Conservation (phyloP, 805 yeast species). For the Candida oleophila region DNA sequence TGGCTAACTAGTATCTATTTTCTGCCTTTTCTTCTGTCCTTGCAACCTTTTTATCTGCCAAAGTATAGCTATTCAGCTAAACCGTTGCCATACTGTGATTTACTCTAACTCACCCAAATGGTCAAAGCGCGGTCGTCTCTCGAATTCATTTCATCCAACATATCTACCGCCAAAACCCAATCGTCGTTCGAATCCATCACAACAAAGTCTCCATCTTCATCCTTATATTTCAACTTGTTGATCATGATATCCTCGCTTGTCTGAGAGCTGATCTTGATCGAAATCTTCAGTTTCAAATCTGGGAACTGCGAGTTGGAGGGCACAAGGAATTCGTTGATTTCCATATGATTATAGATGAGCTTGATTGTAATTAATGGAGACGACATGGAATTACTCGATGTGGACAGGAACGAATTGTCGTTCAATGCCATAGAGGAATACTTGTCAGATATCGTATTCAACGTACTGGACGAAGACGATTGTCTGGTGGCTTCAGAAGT, state of each 20-base stretch:
- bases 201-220: conserved; percentile 94
- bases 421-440: conserved; percentile 11
- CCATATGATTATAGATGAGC: conserved; percentile 31
- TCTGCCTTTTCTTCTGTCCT: too few relatives aligned
- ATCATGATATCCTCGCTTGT: conserved; percentile 53
- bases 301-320: conserved; percentile 30
- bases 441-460: conserved; percentile 6
- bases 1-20: too few relatives aligned
- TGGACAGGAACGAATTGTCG: conserved; percentile 16
- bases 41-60: too few relatives aligned
- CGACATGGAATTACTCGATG: conserved; percentile 10
- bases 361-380: conserved; percentile 20
- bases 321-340: conserved; percentile 29
- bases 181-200: conserved; percentile 84
- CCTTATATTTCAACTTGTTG: conserved; percentile 71
- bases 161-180: conserved; percentile 79
- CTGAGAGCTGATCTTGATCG: conserved; percentile 46
- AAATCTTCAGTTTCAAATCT: conserved; percentile 66
- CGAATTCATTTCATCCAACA: conserved; percentile 35
- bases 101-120: conserved; percentile 28
- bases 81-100: too few relatives aligned
- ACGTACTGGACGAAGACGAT: conserved; percentile 12
- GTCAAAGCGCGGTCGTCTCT: conserved; percentile 24
- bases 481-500: conserved; percentile 14
- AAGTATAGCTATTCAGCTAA: too few relatives aligned